Conservation (phyloP, 2,329 filamentous ascomycete species). For the Ambrosiella cleistominuta region DNA sequence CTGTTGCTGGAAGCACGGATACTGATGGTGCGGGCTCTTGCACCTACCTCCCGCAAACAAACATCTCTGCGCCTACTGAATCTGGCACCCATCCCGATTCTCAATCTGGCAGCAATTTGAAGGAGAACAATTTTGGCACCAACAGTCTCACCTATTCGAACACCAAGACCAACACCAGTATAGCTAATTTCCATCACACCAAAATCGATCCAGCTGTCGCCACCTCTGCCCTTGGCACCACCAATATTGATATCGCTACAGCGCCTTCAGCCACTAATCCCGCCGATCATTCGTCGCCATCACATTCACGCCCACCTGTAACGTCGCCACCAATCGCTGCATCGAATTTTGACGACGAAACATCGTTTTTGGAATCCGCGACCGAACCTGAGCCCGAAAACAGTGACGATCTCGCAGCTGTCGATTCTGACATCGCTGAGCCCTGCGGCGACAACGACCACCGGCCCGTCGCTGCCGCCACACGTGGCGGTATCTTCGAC, state of each 20-base stretch:
- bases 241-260: neutral
- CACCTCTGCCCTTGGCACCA: neutral
- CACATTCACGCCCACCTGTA: neutral
- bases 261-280: neutral
- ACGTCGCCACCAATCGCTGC: neutral
- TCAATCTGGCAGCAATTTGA: neutral
- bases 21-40: neutral
- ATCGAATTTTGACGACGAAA: neutral
- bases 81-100: neutral
- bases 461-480: neutral
- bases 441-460: neutral
- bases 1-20: neutral
- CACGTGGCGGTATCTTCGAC: conserved; percentile 17
- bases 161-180: neutral
- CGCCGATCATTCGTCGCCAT: neutral
- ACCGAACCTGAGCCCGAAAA: neutral
- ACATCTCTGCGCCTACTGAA: neutral
- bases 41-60: neutral
- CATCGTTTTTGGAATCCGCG: conserved; percentile 2
- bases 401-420: neutral
- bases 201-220: neutral
- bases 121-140: neutral
- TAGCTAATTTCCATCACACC: neutral
- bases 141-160: neutral
- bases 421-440: neutral